A percentile compares a stretch with the other conserved stretches of the same genome.
phyloP scores from a whole-genome alignment of 495 filamentous ascomycete genomes.

The Aspergillus saccharolyticus region DNA sequence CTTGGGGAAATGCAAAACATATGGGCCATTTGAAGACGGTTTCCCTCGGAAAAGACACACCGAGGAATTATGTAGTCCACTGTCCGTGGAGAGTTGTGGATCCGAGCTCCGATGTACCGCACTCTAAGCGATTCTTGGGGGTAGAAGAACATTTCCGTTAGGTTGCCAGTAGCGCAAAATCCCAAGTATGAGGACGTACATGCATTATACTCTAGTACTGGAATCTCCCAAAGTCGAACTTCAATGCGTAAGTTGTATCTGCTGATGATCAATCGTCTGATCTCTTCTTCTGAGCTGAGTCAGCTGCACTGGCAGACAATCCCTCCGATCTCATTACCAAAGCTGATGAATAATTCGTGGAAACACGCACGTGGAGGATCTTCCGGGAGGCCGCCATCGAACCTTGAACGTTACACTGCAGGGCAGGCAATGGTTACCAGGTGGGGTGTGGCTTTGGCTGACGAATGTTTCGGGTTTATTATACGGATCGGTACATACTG shows the following conservation, averaged over 20 bases:
- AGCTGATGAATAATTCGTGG: not conserved
- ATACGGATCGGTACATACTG: not conserved
- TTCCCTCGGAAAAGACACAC: not conserved
- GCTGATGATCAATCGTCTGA: not conserved
- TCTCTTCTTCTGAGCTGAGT: not conserved
- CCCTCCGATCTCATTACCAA: not conserved
- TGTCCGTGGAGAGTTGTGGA: not conserved
- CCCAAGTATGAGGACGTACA: not conserved
- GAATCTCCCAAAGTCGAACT: not conserved
- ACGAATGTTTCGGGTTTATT: too few species aligned
- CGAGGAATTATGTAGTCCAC: not conserved
- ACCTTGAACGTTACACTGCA: slow-evolving; percentile 12
- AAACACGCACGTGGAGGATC: slow-evolving; percentile 19
- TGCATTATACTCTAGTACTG: not conserved
- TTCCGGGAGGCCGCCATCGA: slow-evolving; percentile 15
- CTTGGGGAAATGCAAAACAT: not conserved
- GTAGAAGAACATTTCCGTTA: too few species aligned
- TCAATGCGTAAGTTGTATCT: not conserved
- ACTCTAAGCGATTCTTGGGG: too few species aligned
- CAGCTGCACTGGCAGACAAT: not conserved
- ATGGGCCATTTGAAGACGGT: not conserved
- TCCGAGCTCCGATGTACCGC: not conserved
- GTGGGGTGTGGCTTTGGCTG: not conserved
- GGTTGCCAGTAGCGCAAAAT: too few species aligned
- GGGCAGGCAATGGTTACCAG: not conserved